A percentile compares a stretch with the other conserved stretches of the same genome.
Conservation (phyloP, 192 early-diverging fungal species). For the Cladochytrium replicatum region DNA sequence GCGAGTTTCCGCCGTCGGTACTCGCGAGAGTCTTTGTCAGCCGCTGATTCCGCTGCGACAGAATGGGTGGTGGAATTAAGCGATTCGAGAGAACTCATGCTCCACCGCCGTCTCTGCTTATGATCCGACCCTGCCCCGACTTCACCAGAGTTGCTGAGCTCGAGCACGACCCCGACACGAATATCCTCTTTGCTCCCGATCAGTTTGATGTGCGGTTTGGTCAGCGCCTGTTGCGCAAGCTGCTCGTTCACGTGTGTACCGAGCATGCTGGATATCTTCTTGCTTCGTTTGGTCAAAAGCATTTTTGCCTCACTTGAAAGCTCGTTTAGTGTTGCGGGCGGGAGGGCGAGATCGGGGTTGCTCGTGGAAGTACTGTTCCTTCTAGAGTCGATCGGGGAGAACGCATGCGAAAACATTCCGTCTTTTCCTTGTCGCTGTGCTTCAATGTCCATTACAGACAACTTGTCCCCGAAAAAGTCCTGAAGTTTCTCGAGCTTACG, state of each 20-base stretch:
- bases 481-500: constrained; percentile 35
- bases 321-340: constrained; percentile 32
- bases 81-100: too few species aligned
- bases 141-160: background rate
- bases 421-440: too few species aligned
- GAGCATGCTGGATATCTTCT: constrained; percentile 51
- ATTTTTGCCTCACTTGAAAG: constrained; percentile 42
- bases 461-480: constrained; percentile 38
- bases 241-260: constrained; percentile 46
- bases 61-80: too few species aligned
- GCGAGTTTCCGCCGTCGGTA: constrained; percentile 31
- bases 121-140: too few species aligned
- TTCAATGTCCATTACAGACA: too few species aligned
- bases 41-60: too few species aligned
- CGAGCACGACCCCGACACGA: too few species aligned
- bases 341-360: too few species aligned
- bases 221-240: background rate
- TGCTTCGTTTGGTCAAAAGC: constrained; percentile 44
- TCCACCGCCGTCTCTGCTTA: too few species aligned
- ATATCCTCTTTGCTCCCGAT: too few species aligned
- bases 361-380: constrained; percentile 3
- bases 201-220: background rate
- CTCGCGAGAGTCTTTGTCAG: too few species aligned
- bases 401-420: background rate
- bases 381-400: background rate